Evolutionary conservation across 225 moss, liverwort and hornwort genomes (phyloP).

Genomic region (Rhytidiadelphus loreus): DNA sequence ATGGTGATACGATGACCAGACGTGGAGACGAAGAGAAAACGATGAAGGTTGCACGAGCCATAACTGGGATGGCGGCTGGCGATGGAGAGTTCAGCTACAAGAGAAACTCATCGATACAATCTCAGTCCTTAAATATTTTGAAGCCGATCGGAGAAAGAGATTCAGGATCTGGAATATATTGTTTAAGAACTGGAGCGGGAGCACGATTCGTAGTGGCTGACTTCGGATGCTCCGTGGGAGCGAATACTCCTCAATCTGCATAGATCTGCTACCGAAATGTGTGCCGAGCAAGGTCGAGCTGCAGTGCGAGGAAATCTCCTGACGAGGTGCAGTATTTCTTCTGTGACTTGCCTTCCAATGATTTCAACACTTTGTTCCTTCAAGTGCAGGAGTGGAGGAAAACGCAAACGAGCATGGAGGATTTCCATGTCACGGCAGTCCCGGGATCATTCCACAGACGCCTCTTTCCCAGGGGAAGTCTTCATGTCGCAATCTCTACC

Average conservation of each 20-base stretch:
- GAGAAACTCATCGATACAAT: background rate
- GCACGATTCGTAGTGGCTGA: background rate
- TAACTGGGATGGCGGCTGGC: background rate
- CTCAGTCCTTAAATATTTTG: background rate
- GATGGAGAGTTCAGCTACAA: background rate
- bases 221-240: background rate
- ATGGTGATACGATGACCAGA: background rate
- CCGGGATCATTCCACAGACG: conserved; percentile 25
- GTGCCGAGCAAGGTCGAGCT: background rate
- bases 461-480: conserved; percentile 9
- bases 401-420: too few species aligned
- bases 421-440: background rate
- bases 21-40: background rate
- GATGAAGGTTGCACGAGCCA: background rate
- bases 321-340: background rate
- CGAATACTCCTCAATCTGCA: background rate
- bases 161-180: background rate
- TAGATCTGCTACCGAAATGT: background rate
- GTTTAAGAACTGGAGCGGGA: background rate
- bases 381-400: too few species aligned
- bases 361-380: too few species aligned
- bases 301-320: background rate
- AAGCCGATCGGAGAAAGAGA: background rate
- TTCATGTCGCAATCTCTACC: conserved; percentile 18
- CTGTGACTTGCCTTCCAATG: too few species aligned